Base-by-base conservation (phyloP, 2,329 filamentous ascomycete species). In the Penicillium concentricum region DNA sequence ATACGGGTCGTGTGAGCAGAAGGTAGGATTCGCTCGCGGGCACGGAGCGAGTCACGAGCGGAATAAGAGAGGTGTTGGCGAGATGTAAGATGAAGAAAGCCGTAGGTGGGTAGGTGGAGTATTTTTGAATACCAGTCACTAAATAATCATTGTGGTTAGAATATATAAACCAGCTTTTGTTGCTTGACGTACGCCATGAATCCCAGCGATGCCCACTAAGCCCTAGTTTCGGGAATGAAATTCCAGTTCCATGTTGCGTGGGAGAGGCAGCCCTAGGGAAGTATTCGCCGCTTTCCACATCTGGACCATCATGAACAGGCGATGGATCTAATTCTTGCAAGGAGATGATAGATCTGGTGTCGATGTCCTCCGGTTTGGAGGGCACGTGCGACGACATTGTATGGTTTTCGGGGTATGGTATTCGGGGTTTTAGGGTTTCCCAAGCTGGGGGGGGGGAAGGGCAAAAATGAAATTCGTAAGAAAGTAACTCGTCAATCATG, bases 1-100 rank as follows among this genome's bases (percentile, higher is more conserved):
- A 97, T 73, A 94, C 87, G 47, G 95, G 92, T 59, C 93, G 86
- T 28, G 92, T 92, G 73, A 96, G 90, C 62, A 97, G 87, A 47
- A 97, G 86, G 74, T 92, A 96, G 48, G 86, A 87, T 71, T 97
- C 92, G 58, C 89, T 89, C 51, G 86, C 83, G 9, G 87, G 78
- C 7, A 94, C 84, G 44, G 89, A 91, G 56, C 82, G 84, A 39
- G 89, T 91, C 48, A 87, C 66, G 37, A 94, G 84, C 0, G 91
- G 92, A 62, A 95, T 87, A 42, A 96, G 73, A 8, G 90, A 90
- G 34, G 91, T 93, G 67, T 92, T 96, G 67, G 87, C 82, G 60
- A 94, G 79, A 77, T 96, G 92, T 56, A 94, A 81, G 30, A 85
- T 81, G 34, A 88, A 82, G 77, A 93, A 96, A 63, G 90, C 78